Conservation (phyloP, 1,284 basidiomycete genomes). For the Cutaneotrichosporon sp. region DNA sequence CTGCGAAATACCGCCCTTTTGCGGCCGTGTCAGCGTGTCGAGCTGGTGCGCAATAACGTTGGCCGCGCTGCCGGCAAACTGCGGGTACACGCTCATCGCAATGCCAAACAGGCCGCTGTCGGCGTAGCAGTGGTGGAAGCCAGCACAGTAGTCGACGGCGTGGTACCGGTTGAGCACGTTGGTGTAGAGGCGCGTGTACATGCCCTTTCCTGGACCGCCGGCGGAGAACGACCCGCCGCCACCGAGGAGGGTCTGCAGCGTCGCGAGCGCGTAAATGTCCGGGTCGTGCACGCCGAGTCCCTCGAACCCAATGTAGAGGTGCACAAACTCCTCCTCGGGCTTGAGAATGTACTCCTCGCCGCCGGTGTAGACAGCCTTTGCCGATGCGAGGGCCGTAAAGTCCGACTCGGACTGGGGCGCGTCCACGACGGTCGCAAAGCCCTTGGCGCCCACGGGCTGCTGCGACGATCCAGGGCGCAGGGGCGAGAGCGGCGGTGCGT, state of each 20-base stretch:
- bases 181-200: constrained; percentile 98
- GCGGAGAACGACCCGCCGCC: constrained; percentile 67
- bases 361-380: constrained; percentile 72
- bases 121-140: constrained; percentile 96
- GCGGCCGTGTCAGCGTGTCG: constrained; percentile 49
- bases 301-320: constrained; percentile 89
- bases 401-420: constrained; percentile 26
- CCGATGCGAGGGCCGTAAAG: constrained; percentile 47
- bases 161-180: constrained; percentile 93
- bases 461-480: constrained; percentile 50
- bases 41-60: constrained; percentile 80
- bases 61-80: constrained; percentile 61
- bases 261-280: constrained; percentile 90
- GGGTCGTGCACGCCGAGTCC: constrained; percentile 87
- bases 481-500: constrained; percentile 27
- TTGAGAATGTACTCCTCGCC: constrained; percentile 65
- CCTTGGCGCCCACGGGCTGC: constrained; percentile 60
- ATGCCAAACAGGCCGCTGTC: constrained; percentile 93
- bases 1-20: constrained; percentile 42
- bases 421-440: constrained; percentile 26
- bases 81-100: constrained; percentile 79
- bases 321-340: constrained; percentile 73
- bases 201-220: constrained; percentile 96
- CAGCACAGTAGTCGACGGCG: constrained; percentile 92
- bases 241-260: constrained; percentile 89